A percentile compares a stretch with the other conserved stretches of the same genome.
These are phyloP conservation scores for Hura crepitans DNA, from an alignment of 441 rosid species.

Conservation along the genomic window DNA sequence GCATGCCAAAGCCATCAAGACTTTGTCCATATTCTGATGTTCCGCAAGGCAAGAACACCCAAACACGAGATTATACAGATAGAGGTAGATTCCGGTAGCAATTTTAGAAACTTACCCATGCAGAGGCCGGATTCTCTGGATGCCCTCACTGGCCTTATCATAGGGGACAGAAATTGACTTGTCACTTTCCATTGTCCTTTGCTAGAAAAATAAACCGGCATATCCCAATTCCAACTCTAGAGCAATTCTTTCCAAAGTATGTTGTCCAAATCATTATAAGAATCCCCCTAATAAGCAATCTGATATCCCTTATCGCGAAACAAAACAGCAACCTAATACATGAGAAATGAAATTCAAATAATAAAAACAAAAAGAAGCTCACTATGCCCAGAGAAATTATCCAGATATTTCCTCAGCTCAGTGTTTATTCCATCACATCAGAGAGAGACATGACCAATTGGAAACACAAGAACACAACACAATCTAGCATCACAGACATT, in stretches of 20 bases:
- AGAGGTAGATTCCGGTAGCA: neutral
- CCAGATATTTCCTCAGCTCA: neutral
- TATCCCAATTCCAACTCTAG: slow-evolving; percentile 53
- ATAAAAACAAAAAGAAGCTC: neutral
- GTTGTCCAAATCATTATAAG: slow-evolving; percentile 62
- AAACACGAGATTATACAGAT: neutral
- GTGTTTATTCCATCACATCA: neutral
- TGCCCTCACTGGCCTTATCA: slow-evolving; percentile 47
- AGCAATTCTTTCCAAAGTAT: slow-evolving; percentile 39
- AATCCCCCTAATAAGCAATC: slow-evolving; percentile 21
- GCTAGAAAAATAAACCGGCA: slow-evolving; percentile 38
- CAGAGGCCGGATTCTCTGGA: slow-evolving; percentile 45
- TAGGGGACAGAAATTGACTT: slow-evolving; percentile 44
- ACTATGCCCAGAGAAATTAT: neutral
- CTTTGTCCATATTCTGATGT: neutral
- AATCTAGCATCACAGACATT: neutral
- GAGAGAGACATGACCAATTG: neutral
- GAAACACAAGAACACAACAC: neutral
- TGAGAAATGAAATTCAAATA: neutral
- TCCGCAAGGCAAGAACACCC: neutral
- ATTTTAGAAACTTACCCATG: slow-evolving; percentile 56
- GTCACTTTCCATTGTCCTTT: slow-evolving; percentile 73
- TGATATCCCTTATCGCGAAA: slow-evolving; percentile 23
- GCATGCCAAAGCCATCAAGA: neutral
- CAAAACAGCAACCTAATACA: slow-evolving; percentile 30